These are phyloP conservation scores for Discostella stelligera DNA, from an alignment of 352 stramenopile species.

Conservation along the genomic window DNA sequence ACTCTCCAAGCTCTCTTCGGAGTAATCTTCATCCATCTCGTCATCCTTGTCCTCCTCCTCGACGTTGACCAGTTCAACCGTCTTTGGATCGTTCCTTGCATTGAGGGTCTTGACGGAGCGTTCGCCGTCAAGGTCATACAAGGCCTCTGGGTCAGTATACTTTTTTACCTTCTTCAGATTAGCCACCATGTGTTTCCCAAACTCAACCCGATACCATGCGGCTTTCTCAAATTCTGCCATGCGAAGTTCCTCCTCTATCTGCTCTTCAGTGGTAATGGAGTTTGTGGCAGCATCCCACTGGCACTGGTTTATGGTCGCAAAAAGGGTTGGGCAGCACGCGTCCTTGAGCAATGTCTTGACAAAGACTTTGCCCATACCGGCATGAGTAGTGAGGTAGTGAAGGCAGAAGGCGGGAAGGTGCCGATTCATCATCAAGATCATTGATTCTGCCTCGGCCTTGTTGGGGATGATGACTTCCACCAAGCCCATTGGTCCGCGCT, in stretches of 20 bases:
- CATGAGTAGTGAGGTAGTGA: not conserved
- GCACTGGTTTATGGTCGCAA: not conserved
- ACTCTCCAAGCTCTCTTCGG: no score
- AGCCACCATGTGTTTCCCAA: not conserved
- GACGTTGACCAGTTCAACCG: no score
- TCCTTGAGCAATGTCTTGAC: not conserved
- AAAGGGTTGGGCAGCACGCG: not conserved
- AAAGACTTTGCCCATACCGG: not conserved
- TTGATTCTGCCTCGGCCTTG: not conserved
- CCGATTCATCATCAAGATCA: not conserved
- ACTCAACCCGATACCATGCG: conserved; percentile 6
- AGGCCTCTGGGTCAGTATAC: not conserved
- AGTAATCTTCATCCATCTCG: no score
- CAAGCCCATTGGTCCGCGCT: not conserved
- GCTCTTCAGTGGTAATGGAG: not conserved
- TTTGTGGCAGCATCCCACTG: not conserved
- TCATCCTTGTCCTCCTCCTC: no score
- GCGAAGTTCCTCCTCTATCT: not conserved
- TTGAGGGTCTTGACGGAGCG: not conserved
- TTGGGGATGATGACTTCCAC: not conserved
- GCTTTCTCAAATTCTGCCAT: not conserved
- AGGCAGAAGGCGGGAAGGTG: not conserved
- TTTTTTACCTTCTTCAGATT: not conserved
- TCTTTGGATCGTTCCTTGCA: no score
- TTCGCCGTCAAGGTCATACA: not conserved